Percentiles rank a stretch among this genome's conserved stretches.
Conservation (phyloP, 352 stramenopile species). For the Pythium brassicae region DNA sequence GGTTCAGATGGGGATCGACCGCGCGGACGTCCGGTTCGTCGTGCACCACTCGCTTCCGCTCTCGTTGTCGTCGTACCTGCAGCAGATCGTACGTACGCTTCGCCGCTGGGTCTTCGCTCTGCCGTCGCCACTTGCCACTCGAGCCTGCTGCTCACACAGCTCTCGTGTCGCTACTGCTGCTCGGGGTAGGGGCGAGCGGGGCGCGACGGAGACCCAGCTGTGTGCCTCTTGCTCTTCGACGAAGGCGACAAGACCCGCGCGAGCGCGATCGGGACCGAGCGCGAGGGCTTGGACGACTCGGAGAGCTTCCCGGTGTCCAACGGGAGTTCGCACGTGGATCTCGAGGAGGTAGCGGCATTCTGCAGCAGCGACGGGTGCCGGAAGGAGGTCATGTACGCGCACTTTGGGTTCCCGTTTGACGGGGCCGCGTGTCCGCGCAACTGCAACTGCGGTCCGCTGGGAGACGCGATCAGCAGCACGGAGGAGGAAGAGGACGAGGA, state of each 20-base stretch:
- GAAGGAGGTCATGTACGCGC: slow-evolving; percentile 45
- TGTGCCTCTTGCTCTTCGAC: slow-evolving; percentile 61
- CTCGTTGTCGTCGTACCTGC: slow-evolving; percentile 61
- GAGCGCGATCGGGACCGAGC: slow-evolving; percentile 37
- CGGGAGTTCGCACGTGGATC: slow-evolving; percentile 33
- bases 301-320: slow-evolving; percentile 17
- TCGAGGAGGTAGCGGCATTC: slow-evolving; percentile 52
- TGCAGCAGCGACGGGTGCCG: slow-evolving; percentile 53
- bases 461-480: slow-evolving; percentile 9
- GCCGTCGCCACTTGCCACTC: too few relatives aligned
- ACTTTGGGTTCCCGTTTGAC: slow-evolving; percentile 53
- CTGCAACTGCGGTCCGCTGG: slow-evolving; percentile 53
- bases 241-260: slow-evolving; percentile 52
- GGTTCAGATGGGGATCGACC: slow-evolving; percentile 75
- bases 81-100: slow-evolving; percentile 66
- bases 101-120: too few relatives aligned
- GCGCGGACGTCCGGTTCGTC: slow-evolving; percentile 68
- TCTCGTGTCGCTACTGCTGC: not conserved
- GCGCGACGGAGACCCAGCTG: slow-evolving; percentile 44
- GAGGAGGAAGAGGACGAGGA: not conserved
- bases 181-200: slow-evolving; percentile 56
- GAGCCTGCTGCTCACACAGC: not conserved
- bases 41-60: slow-evolving; percentile 69
- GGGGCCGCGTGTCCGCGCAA: slow-evolving; percentile 29
- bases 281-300: slow-evolving; percentile 17